Evolutionary conservation across 208 protist genomes (phyloP), one percentile per base, ranked within the genome.

Genomic region (Trypanosomatidae sp.): DNA sequence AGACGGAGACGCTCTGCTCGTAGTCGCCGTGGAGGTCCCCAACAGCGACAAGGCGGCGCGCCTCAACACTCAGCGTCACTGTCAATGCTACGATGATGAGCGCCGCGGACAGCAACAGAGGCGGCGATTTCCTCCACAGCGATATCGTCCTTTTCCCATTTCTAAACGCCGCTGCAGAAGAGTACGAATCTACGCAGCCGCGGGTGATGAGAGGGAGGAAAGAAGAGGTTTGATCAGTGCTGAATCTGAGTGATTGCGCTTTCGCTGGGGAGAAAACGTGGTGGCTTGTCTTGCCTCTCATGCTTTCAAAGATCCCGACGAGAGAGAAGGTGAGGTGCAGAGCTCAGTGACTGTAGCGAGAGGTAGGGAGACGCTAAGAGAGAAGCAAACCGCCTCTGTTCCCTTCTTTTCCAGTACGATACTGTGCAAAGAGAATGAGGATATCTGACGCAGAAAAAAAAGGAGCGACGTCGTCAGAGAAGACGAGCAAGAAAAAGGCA

Each of bases 11-110:
- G 44, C 82, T 93, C 71, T 95, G 88, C 75, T 95, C 92, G 68
- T 90, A 89, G 80, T 97, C 92, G 17, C 91, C 92, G 74, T 97
- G 92, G 68, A 97, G 83, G 75, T 97, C 92, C 9, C 92, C 91
- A 33, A 95, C 77, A 1, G 89, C 90, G 10, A 95, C 85, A 17
- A 97, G 78, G 53, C 89, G 87, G 15, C 90, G 87, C 12, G 85
- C 87, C 7, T 82, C 76, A 13, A 64, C 46, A 39, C 66, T 39
- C 43, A 66, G 25, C 10, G 50, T 44, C 0, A 30, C 22, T 73
- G 71, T 53, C 58, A 44, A 53, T 71, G 44, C 71, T 7, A 43
- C 67, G 60, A 72, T 68, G 39, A 53, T 50, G 30, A 53, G 59
- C 36, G 33, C 44, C 6, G n/a, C 56, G 46, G n/a, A 66, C 62